A percentile compares a stretch with the other conserved stretches of the same genome.
These are phyloP conservation scores for Nitzschia sp. DNA, from an alignment of 108 stramenopile species.

Conservation along the genomic window DNA sequence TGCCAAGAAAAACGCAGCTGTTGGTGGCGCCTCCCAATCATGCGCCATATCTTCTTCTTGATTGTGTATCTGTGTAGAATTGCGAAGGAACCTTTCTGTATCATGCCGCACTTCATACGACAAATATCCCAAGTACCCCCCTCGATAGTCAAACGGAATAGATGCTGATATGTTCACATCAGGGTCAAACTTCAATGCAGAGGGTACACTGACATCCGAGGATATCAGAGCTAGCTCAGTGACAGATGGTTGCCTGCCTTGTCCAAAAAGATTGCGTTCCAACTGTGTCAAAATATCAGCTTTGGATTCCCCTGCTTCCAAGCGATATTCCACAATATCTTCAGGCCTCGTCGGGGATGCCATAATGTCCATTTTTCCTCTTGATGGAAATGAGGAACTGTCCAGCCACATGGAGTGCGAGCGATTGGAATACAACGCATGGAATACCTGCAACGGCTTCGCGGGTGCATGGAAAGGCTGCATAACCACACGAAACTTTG, in stretches of 20 bases:
- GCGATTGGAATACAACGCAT: slow-evolving; percentile 21
- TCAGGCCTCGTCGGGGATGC: slow-evolving; percentile 21
- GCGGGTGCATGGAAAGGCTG: slow-evolving; percentile 3
- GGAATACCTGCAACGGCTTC: slow-evolving; percentile 30
- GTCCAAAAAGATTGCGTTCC: slow-evolving; percentile 24
- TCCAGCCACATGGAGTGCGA: slow-evolving; percentile 68
- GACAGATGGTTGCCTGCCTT: background rate
- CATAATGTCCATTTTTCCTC: slow-evolving; percentile 34
- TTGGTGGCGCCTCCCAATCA: slow-evolving; percentile 45
- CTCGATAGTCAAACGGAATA: slow-evolving; percentile 74
- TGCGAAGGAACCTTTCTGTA: slow-evolving; percentile 24
- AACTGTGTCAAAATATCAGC: slow-evolving; percentile 33
- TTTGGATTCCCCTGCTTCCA: background rate
- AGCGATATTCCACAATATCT: slow-evolving; percentile 25
- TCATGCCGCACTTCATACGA: slow-evolving; percentile 83
- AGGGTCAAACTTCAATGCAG: no score
- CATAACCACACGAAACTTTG: slow-evolving; percentile 25
- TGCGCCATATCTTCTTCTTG: background rate
- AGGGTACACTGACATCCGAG: background rate
- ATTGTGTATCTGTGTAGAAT: background rate
- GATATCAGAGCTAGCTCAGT: background rate
- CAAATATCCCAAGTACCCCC: slow-evolving; percentile 79
- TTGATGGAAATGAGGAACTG: slow-evolving; percentile 40
- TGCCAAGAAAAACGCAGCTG: slow-evolving; percentile 76
- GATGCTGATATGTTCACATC: no score